phyloP scores from a whole-genome alignment of 225 moss, liverwort and hornwort genomes.

The Takakia lepidozioides region DNA sequence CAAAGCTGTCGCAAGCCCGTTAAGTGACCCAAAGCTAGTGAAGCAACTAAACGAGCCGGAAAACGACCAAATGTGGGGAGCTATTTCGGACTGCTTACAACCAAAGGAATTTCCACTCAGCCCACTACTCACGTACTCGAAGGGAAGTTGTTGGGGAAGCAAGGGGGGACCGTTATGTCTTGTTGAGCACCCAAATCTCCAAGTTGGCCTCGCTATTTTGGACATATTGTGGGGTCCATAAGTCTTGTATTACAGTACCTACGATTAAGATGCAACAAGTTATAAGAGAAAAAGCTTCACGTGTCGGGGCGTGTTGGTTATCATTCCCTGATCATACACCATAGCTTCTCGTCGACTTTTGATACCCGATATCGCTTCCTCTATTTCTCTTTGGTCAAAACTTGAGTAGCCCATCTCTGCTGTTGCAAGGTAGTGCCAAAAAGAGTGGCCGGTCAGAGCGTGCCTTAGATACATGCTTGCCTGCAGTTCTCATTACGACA shows the following conservation, averaged over 20 bases:
- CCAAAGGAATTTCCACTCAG: too few species aligned
- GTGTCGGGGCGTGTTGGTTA: constrained; percentile 82
- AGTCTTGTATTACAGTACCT: constrained; percentile 16
- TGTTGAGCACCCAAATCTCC: too few species aligned
- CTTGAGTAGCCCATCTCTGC: constrained; percentile 56
- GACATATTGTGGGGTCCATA: too few species aligned
- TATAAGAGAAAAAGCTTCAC: constrained; percentile 83
- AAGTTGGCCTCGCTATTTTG: too few species aligned
- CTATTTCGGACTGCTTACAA: too few species aligned
- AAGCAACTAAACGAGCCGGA: too few species aligned
- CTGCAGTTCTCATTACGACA: constrained; percentile 54
- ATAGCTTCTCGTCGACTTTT: constrained; percentile 50
- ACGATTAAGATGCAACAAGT: constrained; percentile 87
- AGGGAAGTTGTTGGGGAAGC: too few species aligned
- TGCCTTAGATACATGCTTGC: constrained; percentile 43
- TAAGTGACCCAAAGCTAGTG: too few species aligned
- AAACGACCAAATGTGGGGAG: too few species aligned
- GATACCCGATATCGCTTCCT: constrained; percentile 14
- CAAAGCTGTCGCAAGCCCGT: too few species aligned
- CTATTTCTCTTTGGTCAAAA: constrained; percentile 48
- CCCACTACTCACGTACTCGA: too few species aligned
- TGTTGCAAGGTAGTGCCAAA: constrained; percentile 34
- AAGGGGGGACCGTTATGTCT: too few species aligned
- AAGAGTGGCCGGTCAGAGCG: constrained; percentile 18
- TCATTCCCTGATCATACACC: constrained; percentile 73